phyloP scores from a whole-genome alignment of 2,329 filamentous ascomycete species.

The Alternaria panax region DNA sequence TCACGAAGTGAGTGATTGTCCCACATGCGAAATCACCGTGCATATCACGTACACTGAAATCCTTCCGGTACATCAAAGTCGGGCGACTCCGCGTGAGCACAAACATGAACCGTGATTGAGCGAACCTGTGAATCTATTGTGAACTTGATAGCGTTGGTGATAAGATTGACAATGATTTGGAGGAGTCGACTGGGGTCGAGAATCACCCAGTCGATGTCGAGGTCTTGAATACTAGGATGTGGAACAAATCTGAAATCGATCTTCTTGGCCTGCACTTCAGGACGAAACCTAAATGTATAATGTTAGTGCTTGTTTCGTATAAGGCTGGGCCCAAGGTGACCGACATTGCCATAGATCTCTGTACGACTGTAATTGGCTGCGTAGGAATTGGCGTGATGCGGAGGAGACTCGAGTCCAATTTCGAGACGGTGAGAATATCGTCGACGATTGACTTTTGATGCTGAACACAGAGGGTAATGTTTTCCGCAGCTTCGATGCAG shows the following conservation, averaged over 20 bases:
- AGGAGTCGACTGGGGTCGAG: constrained; percentile 54
- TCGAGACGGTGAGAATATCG: constrained; percentile 46
- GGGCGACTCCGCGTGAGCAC: constrained; percentile 46
- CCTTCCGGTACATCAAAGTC: constrained; percentile 21
- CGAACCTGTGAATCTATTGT: constrained; percentile 48
- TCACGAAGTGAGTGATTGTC: neutral
- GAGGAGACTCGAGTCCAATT: constrained; percentile 41
- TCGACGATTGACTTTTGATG: constrained; percentile 48
- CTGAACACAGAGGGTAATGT: constrained; percentile 52
- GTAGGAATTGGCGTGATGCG: constrained; percentile 49
- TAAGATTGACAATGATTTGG: constrained; percentile 53
- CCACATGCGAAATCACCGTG: neutral
- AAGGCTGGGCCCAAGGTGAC: neutral
- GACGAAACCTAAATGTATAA: constrained; percentile 27
- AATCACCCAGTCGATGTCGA: constrained; percentile 50
- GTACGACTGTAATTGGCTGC: constrained; percentile 46
- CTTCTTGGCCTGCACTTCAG: constrained; percentile 43
- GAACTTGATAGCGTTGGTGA: constrained; percentile 59
- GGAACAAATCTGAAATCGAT: constrained; percentile 41
- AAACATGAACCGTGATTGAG: constrained; percentile 49
- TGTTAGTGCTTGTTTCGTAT: neutral
- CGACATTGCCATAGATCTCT: constrained; percentile 48
- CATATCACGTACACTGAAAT: constrained; percentile 23
- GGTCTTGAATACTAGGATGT: constrained; percentile 44
- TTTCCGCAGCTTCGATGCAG: constrained; percentile 44